These are phyloP conservation scores for Gnomoniopsis sp. DNA, from an alignment of 2,329 filamentous ascomycete species.

Conservation along the genomic window DNA sequence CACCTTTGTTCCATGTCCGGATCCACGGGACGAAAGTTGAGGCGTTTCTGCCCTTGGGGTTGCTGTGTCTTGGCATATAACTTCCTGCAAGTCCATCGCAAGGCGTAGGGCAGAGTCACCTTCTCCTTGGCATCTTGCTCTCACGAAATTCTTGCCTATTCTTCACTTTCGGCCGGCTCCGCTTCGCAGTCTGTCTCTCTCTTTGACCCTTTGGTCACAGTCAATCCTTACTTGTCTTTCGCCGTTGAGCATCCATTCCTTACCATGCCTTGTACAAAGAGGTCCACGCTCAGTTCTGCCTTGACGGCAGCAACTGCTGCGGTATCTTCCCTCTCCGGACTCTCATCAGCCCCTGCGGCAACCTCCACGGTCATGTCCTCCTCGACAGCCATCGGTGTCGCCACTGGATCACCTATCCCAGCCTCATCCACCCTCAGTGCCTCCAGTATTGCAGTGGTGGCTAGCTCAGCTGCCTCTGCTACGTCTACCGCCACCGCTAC, in stretches of 20 bases:
- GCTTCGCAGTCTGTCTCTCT: background rate
- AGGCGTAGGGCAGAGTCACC: background rate
- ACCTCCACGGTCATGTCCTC: background rate
- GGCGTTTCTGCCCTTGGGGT: background rate
- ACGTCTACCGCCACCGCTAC: background rate
- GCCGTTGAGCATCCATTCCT: background rate
- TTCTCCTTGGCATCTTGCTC: background rate
- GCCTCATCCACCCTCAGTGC: background rate
- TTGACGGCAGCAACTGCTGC: constrained; percentile 14
- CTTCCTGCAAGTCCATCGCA: background rate
- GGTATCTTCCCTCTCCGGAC: background rate
- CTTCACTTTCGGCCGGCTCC: background rate
- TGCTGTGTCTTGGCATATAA: background rate
- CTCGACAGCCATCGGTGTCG: background rate
- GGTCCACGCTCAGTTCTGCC: constrained; percentile 11
- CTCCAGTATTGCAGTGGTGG: background rate
- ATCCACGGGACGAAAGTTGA: background rate
- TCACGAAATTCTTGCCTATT: background rate
- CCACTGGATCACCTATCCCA: background rate
- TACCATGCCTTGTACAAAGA: constrained; percentile 12
- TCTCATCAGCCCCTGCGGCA: background rate
- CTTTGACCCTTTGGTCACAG: constrained; percentile 2
- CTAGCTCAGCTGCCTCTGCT: background rate
- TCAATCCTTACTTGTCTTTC: background rate
- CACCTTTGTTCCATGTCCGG: background rate